phyloP scores from a whole-genome alignment of 176 grass and related monocot species.

The Oryza rufipogon region DNA sequence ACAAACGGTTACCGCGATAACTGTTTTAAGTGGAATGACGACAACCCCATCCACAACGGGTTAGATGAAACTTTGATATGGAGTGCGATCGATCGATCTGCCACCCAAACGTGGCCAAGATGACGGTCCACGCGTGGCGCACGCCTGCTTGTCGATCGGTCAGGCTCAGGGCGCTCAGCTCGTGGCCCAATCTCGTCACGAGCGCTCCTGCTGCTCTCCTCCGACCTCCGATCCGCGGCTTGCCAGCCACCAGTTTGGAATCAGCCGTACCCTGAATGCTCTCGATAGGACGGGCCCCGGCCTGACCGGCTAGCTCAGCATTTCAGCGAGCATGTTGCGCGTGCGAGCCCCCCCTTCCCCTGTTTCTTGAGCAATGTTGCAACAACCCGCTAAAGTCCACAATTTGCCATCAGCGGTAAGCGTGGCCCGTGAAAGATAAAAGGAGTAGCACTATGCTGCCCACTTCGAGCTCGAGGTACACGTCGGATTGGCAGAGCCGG shows the following conservation, averaged over 20 bases:
- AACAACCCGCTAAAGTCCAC: neutral
- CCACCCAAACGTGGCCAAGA: neutral
- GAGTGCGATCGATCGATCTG: slow-evolving; percentile 37
- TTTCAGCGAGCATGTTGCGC: neutral
- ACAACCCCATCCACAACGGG: too few species aligned
- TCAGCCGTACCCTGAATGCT: neutral
- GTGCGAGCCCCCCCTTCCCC: neutral
- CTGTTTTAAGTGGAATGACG: too few species aligned
- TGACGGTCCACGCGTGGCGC: neutral
- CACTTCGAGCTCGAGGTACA: neutral
- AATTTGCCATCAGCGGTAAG: neutral
- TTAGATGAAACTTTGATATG: neutral
- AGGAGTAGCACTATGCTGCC: neutral
- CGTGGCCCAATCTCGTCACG: neutral
- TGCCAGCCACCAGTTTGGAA: neutral
- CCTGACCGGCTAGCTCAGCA: neutral
- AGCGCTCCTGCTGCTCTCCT: neutral
- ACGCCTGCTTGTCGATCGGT: neutral
- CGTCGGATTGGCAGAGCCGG: neutral
- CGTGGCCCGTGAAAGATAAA: neutral
- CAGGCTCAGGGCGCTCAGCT: neutral
- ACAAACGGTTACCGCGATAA: too few species aligned
- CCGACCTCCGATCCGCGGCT: neutral
- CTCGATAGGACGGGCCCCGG: neutral
- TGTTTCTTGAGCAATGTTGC: neutral